phyloP scores from a whole-genome alignment of 176 grass and related monocot genomes.

The Phoenix dactylifera region DNA sequence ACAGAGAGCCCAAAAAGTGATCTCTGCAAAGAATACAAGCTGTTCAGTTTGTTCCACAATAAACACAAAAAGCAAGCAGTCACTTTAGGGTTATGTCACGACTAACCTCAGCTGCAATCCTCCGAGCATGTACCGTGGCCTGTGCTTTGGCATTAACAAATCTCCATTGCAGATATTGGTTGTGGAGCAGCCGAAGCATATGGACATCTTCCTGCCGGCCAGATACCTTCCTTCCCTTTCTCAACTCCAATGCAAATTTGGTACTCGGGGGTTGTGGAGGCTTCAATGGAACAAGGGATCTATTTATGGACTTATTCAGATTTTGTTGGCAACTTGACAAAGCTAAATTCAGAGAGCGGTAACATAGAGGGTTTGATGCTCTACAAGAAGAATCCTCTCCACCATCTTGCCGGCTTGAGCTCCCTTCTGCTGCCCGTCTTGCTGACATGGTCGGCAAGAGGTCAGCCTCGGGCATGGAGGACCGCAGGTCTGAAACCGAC shows the following conservation, averaged over 20 bases:
- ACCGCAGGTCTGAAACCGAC: slow-evolving; percentile 43
- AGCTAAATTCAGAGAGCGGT: slow-evolving; percentile 61
- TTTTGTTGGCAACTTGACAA: slow-evolving; percentile 32
- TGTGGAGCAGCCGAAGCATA: slow-evolving; percentile 58
- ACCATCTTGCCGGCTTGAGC: background rate
- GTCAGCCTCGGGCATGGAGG: slow-evolving; percentile 54
- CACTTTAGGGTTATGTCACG: background rate
- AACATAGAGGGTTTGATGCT: slow-evolving; percentile 52
- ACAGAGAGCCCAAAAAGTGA: slow-evolving; percentile 38
- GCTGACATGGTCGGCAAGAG: slow-evolving; percentile 12
- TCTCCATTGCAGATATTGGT: slow-evolving; percentile 47
- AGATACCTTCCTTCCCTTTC: slow-evolving; percentile 45
- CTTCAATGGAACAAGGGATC: slow-evolving; percentile 18
- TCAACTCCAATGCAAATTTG: slow-evolving; percentile 33
- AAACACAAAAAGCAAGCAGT: background rate
- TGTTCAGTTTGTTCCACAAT: no score
- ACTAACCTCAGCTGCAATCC: slow-evolving; percentile 39
- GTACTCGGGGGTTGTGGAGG: slow-evolving; percentile 55
- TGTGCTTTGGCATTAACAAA: slow-evolving; percentile 51
- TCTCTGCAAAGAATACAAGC: slow-evolving; percentile 27
- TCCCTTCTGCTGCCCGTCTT: background rate
- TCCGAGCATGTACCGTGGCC: slow-evolving; percentile 30
- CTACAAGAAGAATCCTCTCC: slow-evolving; percentile 16
- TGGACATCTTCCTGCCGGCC: slow-evolving; percentile 61
- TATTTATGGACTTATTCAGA: slow-evolving; percentile 13